Evolutionary conservation across 495 filamentous ascomycete genomes (phyloP).

Genomic region (Penicillium salamii): DNA sequence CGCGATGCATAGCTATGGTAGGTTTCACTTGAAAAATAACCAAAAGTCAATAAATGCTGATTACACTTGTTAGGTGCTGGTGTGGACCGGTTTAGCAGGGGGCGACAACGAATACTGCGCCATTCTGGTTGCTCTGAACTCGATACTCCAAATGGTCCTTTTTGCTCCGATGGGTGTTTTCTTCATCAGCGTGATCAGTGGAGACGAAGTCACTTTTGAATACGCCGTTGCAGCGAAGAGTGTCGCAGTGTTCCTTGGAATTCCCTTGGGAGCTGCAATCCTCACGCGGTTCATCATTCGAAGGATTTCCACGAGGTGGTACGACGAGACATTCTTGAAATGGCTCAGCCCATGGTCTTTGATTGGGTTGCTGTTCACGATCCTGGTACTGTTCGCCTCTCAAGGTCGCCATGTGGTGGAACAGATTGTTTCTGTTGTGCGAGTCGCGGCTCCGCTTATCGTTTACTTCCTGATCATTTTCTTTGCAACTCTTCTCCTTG

Average conservation of each 20-base stretch:
- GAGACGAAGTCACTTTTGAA: conserved; percentile 44
- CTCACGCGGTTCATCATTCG: conserved; percentile 67
- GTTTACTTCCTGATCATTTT: conserved; percentile 80
- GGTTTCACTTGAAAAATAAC: conserved; percentile 5
- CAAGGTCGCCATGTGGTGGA: conserved; percentile 77
- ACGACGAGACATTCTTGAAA: conserved; percentile 66
- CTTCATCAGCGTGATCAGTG: conserved; percentile 69
- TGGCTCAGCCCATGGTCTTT: conserved; percentile 71
- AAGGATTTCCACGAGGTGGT: conserved; percentile 55
- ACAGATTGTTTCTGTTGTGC: conserved; percentile 77
- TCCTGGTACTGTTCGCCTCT: conserved; percentile 79
- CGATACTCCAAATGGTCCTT: conserved; percentile 80
- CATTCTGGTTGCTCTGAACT: conserved; percentile 86
- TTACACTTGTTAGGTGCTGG: conserved; percentile 53
- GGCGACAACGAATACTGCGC: conserved; percentile 85
- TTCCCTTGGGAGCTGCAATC: conserved; percentile 77
- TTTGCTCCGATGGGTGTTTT: conserved; percentile 79
- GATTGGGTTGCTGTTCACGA: conserved; percentile 82
- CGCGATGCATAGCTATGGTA: conserved; percentile 82
- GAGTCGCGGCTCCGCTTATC: conserved; percentile 76
- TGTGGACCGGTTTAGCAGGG: conserved; percentile 76
- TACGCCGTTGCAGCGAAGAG: conserved; percentile 74
- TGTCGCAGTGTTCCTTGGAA: conserved; percentile 82
- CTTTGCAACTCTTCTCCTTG: conserved; percentile 58
- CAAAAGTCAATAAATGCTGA: conserved; percentile 1